A percentile compares a stretch with the other conserved stretches of the same genome.
Evolutionary conservation across 176 grass and related monocot species (phyloP).

Genomic region (Zizania latifolia): DNA sequence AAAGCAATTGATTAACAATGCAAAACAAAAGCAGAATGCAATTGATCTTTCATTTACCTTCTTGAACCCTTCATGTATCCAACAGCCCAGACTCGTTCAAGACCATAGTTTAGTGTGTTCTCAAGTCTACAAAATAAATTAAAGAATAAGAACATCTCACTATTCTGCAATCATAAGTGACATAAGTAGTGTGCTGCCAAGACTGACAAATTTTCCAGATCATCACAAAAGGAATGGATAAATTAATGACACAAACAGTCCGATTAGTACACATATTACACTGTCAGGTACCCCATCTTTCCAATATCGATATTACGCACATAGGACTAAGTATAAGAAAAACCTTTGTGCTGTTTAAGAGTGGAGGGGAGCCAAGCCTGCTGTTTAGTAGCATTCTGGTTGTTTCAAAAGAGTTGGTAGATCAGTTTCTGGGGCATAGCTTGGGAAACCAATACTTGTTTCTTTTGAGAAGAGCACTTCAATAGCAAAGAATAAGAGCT

Average conservation of each 20-base stretch:
- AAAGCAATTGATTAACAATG: conserved; percentile 1
- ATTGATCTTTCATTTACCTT: conserved; percentile 51
- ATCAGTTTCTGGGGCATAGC: not conserved
- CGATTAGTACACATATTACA: not conserved
- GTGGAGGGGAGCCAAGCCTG: not conserved
- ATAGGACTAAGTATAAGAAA: not conserved
- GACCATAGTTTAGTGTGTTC: conserved; percentile 94
- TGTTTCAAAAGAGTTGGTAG: not conserved
- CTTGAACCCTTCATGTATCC: conserved; percentile 98
- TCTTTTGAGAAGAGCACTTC: not conserved
- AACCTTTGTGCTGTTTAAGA: not conserved
- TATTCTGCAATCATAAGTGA: not conserved
- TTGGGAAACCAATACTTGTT: not conserved
- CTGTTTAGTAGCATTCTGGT: not conserved
- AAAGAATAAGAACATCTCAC: conserved; percentile 13
- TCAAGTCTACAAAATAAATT: conserved; percentile 73
- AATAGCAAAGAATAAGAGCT: not conserved
- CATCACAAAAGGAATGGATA: not conserved
- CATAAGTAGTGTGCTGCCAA: not conserved
- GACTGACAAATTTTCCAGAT: not conserved
- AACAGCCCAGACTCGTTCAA: conserved; percentile 95
- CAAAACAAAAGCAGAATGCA: conserved; percentile 4
- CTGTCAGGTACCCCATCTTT: not conserved
- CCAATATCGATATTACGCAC: not conserved
- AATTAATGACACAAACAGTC: not conserved